Percentiles rank a stretch among this genome's conserved stretches.
Conservation (phyloP, 352 stramenopile species). For the Phytophthora idaei region DNA sequence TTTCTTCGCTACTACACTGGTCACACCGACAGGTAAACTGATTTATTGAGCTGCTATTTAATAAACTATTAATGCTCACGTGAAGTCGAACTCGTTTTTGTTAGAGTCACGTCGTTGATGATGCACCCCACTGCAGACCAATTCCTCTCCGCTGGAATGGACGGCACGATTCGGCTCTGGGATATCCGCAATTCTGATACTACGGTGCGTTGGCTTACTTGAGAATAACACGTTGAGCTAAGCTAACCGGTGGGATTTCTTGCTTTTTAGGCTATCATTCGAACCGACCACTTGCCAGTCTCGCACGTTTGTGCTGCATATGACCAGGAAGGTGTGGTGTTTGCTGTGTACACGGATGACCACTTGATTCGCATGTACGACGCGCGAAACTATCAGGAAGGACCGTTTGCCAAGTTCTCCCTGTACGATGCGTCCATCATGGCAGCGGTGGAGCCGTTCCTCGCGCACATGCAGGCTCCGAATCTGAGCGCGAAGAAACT, state of each 20-base stretch:
- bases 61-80: not conserved
- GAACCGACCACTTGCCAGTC: constrained; percentile 63
- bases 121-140: constrained; percentile 87
- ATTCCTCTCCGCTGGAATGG: constrained; percentile 82
- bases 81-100: constrained; percentile 1
- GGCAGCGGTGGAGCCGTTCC: constrained; percentile 60
- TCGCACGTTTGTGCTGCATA: constrained; percentile 75
- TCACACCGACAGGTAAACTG: constrained; percentile 65
- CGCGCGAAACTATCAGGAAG: constrained; percentile 87
- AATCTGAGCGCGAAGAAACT: constrained; percentile 65
- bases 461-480: constrained; percentile 55
- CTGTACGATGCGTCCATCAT: constrained; percentile 80
- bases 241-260: constrained; percentile 1
- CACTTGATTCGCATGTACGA: constrained; percentile 90
- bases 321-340: constrained; percentile 86
- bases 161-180: constrained; percentile 82
- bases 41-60: not conserved
- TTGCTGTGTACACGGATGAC: constrained; percentile 87
- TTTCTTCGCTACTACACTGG: constrained; percentile 89
- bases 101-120: constrained; percentile 82
- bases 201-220: constrained; percentile 32
- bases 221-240: not conserved
- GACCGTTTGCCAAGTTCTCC: constrained; percentile 88
- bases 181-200: constrained; percentile 77
- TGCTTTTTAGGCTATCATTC: constrained; percentile 58